Base-by-base conservation (phyloP, 345 rosid genomes). In the Rhizophora mangle region DNA sequence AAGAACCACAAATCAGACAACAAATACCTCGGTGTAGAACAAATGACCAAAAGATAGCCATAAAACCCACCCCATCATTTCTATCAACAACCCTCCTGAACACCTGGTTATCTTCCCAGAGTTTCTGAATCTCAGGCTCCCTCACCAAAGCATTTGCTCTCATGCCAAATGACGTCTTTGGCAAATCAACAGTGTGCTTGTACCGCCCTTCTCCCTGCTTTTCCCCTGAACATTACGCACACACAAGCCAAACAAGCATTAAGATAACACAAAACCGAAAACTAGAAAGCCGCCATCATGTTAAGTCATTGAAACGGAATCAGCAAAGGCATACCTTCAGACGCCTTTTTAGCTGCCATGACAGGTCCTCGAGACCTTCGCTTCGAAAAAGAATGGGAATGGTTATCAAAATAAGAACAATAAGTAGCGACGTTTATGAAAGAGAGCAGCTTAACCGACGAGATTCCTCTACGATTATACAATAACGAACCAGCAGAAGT, bases 41-140 rank as follows among this genome's bases (percentile, higher is more conserved):
- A 82, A 4, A 55, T 20, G 24, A 47, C 62, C 15, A 20, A 70
- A 36, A 22, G 22, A 62, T 46, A 62, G 46, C 65, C 19, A 71
- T 16, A 72, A 68, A 81, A 79, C 91, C 72, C 78, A 91, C 98
- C 85, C 96, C 91, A 68, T 79, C 78, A 71, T 91, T 91, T 64
- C 82, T 88, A 46, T 86, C 87, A 67, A 84, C 87, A 72, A 86
- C 87, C 81, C 84, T 85, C 79, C 84, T 84, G 77, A 91, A 91
- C 70, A 94, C 90, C 78, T 94, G 86, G 78, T 87, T 79, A 43
- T 88, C 96, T 0, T 91, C 95, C 98, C 97, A 94, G 57, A 83
- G 53, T 74, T 89, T 94, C 77, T 89, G 98, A 76, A 94, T 80
- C 80, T 91, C 96, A 63, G 98, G 98, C 78, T 94, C 98, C 82